Evolutionary conservation across 75 land plant species (phyloP), one percentile per base, ranked within the genome.

Genomic region (Sequoiadendron giganteum): DNA sequence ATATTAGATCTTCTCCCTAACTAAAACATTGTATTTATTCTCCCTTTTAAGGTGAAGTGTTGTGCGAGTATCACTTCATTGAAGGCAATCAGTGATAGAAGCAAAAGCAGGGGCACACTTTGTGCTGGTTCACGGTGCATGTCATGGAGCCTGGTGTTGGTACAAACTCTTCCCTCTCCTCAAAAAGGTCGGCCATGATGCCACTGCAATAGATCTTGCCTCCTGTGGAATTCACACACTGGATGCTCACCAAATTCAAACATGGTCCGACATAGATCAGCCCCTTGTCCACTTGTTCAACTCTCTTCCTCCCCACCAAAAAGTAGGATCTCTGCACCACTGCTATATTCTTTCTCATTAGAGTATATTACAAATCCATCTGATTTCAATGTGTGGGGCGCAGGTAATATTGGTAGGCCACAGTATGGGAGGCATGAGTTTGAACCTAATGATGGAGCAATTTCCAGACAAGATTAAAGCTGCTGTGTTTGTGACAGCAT

Each of bases 91-190:
- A 42, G 4, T 3, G 43, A 88, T 55, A 68, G 36, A 39, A 15
- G 48, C 48, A 45, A 45, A 45, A 7, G 48, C 48, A 45, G 48
- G 7, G 48, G 28, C 65, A 36, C 91, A 92, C 61, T 91, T 94
- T 48, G 90, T 94, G 55, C 85, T 94, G 28, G 93, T 94, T 34
- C 95, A 94, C 70, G 95, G 95, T 3, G 93, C 89, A 5, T 85
- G 89, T 45, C 89, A 89, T 85, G 95, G 95, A 6, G 92, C 91
- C 10, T 94, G 95, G 93, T 87, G 90, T 75, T 94, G 94, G 94
- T 93, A 87, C 85, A 94, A 93, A 85, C 28, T 93, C 11, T 19
- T 76, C 2, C 70, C 88, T 16, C 48, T 73, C 90, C 89, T 93
- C 19, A 34, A 45, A 16, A 52, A 85, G n/a, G 89, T 88, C 2